Evolutionary conservation across 768 basidiomycete genomes (phyloP), one percentile per base, ranked within the genome.

Genomic region (Ramaria rubella): DNA sequence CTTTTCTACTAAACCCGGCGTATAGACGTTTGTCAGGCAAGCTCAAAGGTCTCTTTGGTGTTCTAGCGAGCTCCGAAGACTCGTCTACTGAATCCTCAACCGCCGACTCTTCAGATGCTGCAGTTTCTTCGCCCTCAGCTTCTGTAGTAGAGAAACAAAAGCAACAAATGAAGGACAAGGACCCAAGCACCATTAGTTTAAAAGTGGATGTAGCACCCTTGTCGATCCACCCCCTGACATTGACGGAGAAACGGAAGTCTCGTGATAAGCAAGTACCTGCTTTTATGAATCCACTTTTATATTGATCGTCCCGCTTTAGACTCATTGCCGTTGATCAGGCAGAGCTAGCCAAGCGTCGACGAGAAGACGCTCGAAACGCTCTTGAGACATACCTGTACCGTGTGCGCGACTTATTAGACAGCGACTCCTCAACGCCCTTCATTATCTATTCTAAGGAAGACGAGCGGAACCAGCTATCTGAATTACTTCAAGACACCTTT

Each of bases 361-460:
- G 84, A 30, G 94, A 94, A 64, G 96, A 98, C 68, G 91, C 92
- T 2, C 79, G 87, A 29, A 99, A 99, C 70, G 77, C 80, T 24
- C 81, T 99, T 51, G 96, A 99, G 70, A 82, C 86, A 30, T 96
- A 96, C 67, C 71, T 98, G n/a, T 99, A 99, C 73, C 81, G 86
- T 58, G 72, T 96, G 31, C 85, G 90, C 21, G 93, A 93, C 65
- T 76, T 95, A 9, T 74, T 97, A 29, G 83, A 87, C 36, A 79
- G 81, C 11, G 80, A 81, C 61, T 63, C 72, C 4, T 78, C 82
- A 7, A 81, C 85, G 6, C 88, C 91, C 2, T 90, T 98, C 73
- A 82, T 83, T 69, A 86, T 89, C 65, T 94, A 87, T 67, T 94
- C 93, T 4, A 86, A 85, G 60, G 71, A 75, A 8, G 66, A 68